phyloP scores from a whole-genome alignment of 768 basidiomycete genomes.

The Tricholoma matsutake region DNA sequence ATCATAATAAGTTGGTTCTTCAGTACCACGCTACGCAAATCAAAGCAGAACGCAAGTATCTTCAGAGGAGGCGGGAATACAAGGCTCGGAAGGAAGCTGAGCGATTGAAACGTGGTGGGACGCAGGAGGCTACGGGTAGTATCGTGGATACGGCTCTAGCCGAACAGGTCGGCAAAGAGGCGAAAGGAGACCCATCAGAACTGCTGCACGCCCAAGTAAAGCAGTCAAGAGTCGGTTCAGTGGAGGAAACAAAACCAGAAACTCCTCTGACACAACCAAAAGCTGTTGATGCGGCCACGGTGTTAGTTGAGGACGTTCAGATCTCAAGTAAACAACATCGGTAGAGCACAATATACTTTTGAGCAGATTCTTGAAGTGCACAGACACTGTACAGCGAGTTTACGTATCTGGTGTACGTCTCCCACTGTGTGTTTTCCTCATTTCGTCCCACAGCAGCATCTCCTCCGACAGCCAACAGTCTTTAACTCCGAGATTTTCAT shows the following conservation, averaged over 20 bases:
- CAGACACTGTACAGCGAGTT: background rate
- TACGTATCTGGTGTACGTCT: background rate
- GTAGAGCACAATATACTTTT: background rate
- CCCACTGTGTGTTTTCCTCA: conserved; percentile 13
- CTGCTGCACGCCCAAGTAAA: background rate
- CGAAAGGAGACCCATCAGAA: background rate
- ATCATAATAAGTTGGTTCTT: conserved; percentile 25
- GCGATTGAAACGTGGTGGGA: conserved; percentile 11
- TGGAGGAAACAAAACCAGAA: background rate
- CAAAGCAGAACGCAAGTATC: conserved; percentile 18
- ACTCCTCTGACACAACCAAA: conserved; percentile 2
- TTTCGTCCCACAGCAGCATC: conserved; percentile 64
- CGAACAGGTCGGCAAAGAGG: no score
- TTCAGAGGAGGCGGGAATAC: conserved; percentile 13
- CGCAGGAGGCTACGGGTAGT: background rate
- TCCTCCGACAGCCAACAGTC: conserved; percentile 73
- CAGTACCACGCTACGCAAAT: conserved; percentile 22
- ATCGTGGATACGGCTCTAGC: background rate
- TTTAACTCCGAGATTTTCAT: conserved; percentile 61
- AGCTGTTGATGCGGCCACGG: conserved; percentile 19
- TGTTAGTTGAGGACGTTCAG: conserved; percentile 16
- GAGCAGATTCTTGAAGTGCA: background rate
- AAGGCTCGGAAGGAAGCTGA: conserved; percentile 11
- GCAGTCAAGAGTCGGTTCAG: background rate
- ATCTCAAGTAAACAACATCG: background rate